A percentile compares a stretch with the other conserved stretches of the same genome.
These are phyloP conservation scores for Scenedesmus sp. DNA, from an alignment of 163 green algal genomes.

Conservation along the genomic window DNA sequence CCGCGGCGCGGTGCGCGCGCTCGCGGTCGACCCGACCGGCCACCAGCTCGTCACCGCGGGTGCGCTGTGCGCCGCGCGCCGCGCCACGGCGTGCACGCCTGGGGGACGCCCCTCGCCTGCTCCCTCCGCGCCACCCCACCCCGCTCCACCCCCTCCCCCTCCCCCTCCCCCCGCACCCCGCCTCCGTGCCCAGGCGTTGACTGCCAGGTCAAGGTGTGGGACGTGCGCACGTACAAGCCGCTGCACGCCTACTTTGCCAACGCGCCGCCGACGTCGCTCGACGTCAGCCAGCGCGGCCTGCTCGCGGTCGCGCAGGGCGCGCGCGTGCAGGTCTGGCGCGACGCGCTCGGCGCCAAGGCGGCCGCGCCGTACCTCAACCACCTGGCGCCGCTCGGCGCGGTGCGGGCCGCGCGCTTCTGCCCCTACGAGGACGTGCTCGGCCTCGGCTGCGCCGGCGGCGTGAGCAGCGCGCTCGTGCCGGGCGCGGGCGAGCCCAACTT, in stretches of 20 bases:
- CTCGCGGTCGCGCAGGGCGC: constrained; percentile 86
- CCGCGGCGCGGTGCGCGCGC: constrained; percentile 76
- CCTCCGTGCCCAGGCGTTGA: constrained; percentile 53
- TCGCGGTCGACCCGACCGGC: constrained; percentile 85
- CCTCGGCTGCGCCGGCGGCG: constrained; percentile 79
- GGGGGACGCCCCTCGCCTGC: too few species aligned
- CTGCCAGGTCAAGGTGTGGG: constrained; percentile 88
- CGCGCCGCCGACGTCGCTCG: constrained; percentile 72
- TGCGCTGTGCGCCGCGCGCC: background rate
- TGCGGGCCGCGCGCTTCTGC: constrained; percentile 80
- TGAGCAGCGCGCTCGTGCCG: constrained; percentile 88
- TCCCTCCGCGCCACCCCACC: too few species aligned
- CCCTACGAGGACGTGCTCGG: constrained; percentile 97
- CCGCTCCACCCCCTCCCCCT: too few species aligned
- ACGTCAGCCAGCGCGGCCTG: constrained; percentile 94
- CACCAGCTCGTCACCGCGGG: constrained; percentile 90
- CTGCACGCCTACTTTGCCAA: constrained; percentile 93
- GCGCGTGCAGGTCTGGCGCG: constrained; percentile 91
- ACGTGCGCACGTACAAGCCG: constrained; percentile 85
- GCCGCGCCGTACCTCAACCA: constrained; percentile 91
- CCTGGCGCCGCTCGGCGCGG: constrained; percentile 54
- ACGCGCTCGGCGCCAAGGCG: constrained; percentile 83
- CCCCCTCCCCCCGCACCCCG: too few species aligned
- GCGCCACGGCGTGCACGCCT: background rate
- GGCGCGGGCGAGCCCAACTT: constrained; percentile 97